Evolutionary conservation across 768 basidiomycete genomes (phyloP).

Genomic region (Boletus rufocinnamomeus): DNA sequence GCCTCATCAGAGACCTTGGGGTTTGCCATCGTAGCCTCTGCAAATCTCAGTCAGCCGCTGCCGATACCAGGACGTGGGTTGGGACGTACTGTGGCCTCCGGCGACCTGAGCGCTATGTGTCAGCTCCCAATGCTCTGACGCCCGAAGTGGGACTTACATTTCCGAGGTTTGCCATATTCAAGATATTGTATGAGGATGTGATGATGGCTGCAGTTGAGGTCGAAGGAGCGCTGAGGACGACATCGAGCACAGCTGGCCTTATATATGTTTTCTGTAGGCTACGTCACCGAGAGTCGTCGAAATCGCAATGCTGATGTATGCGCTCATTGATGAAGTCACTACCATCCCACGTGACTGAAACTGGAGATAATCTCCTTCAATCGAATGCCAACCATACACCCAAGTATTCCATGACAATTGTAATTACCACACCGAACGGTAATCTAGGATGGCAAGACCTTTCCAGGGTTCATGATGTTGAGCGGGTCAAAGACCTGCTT

Average conservation of each 20-base stretch:
- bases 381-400: not conserved
- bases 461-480: slow-evolving; percentile 92
- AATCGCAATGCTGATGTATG: not conserved
- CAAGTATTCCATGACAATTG: not conserved
- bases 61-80: not conserved
- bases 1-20: slow-evolving; percentile 26
- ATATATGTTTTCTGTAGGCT: slow-evolving; percentile 14
- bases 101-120: slow-evolving; percentile 12
- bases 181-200: not conserved
- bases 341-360: not conserved
- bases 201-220: not conserved
- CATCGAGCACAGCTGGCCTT: not conserved
- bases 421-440: not conserved
- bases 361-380: not conserved
- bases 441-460: slow-evolving; percentile 51
- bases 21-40: slow-evolving; percentile 30
- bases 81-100: slow-evolving; percentile 15
- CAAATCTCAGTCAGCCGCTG: not conserved
- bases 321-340: slow-evolving; percentile 14
- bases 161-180: slow-evolving; percentile 19
- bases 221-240: not conserved
- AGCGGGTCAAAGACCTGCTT: slow-evolving; percentile 87
- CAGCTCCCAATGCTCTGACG: not conserved
- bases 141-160: slow-evolving; percentile 16
- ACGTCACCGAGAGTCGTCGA: slow-evolving; percentile 8